Base-by-base conservation (phyloP, 495 filamentous ascomycete genomes). In the Aspergillus baeticus region DNA sequence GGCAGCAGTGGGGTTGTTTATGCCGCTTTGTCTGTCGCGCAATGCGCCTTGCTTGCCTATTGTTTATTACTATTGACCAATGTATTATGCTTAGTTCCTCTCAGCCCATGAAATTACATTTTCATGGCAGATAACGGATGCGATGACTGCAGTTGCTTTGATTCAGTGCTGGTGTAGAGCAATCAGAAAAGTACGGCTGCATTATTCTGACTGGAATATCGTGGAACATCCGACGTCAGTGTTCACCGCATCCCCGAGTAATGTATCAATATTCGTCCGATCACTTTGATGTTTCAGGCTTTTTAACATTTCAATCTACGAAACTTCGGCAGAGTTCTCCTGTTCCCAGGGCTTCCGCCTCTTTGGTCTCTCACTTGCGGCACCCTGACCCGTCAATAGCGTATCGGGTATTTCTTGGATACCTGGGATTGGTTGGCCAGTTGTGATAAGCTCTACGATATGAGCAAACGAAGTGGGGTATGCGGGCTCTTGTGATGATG, bases 391-490 rank as follows among this genome's bases (percentile, higher is more conserved):
- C 21, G 81, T 73, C 26, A 94, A 80, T 6, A 97, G 80, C 0
- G 85, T 94, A 58, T 90, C 81, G 13, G 95, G 92, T 59, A 98
- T 94, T 57, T 97, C 79, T 59, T 86, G 85, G 63, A 98, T 95
- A 2, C 94, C 94, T 0, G 91, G 89, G 47, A 98, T 88, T 4
- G 87, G 85, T 67, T 91, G 83, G 39, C 91, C 92, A 17, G 81
- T 87, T 4, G 87, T 88, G 59, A 98, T 90, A 29, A 97, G 84
- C 39, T 90, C 91, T 34, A 96, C 86, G 47, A 98, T 92, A 55
- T 93, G 86, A 23, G 89, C 85, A 64, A 98, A 98, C 2, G 87
- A 88, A 21, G 84, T 85, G 5, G 94, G 94, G 67, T 96, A 96
- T 3, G 87, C 83, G 39, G 84, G 75, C 21, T 80, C 75, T 18